These are phyloP conservation scores for Fistulinella staudtii DNA, from an alignment of 1,284 basidiomycete genomes.

Conservation along the genomic window DNA sequence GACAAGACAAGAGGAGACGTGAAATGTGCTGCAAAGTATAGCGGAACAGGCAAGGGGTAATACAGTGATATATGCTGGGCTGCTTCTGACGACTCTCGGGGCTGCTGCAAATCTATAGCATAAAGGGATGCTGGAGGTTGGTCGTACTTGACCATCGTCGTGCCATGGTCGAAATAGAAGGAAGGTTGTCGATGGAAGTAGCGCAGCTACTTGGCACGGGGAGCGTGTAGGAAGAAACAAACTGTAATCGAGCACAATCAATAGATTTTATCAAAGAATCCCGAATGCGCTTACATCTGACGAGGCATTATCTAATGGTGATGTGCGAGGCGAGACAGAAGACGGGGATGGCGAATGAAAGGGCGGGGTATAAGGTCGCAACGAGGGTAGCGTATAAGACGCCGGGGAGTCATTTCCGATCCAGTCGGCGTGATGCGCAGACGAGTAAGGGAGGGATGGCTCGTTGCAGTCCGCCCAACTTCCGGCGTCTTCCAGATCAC, in stretches of 20 bases:
- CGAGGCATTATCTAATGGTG: slow-evolving; percentile 21
- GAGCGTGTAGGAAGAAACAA: slow-evolving; percentile 23
- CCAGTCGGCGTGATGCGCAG: slow-evolving; percentile 27
- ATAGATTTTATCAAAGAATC: neutral
- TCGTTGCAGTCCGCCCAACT: slow-evolving; percentile 26
- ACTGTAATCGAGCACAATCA: slow-evolving; percentile 17
- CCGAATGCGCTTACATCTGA: slow-evolving; percentile 25
- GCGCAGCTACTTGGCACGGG: slow-evolving; percentile 27
- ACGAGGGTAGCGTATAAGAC: slow-evolving; percentile 29
- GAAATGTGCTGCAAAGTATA: slow-evolving; percentile 7
- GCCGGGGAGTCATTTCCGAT: slow-evolving; percentile 27
- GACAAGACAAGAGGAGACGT: slow-evolving; percentile 28
- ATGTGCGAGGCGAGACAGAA: slow-evolving; percentile 25
- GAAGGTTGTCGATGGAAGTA: slow-evolving; percentile 32
- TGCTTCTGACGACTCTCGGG: slow-evolving; percentile 5
- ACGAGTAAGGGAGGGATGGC: slow-evolving; percentile 18
- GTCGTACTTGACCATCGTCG: slow-evolving; percentile 30
- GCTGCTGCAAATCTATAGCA: slow-evolving; percentile 28
- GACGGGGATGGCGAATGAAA: slow-evolving; percentile 29
- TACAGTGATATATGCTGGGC: slow-evolving; percentile 18
- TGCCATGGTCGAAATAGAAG: slow-evolving; percentile 34
- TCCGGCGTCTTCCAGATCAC: slow-evolving; percentile 16
- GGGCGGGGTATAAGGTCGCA: slow-evolving; percentile 27
- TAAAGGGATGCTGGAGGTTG: slow-evolving; percentile 31
- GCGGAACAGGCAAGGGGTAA: slow-evolving; percentile 1